Conservation (phyloP, 2,329 filamentous ascomycete genomes). For the Capronia coronata region DNA sequence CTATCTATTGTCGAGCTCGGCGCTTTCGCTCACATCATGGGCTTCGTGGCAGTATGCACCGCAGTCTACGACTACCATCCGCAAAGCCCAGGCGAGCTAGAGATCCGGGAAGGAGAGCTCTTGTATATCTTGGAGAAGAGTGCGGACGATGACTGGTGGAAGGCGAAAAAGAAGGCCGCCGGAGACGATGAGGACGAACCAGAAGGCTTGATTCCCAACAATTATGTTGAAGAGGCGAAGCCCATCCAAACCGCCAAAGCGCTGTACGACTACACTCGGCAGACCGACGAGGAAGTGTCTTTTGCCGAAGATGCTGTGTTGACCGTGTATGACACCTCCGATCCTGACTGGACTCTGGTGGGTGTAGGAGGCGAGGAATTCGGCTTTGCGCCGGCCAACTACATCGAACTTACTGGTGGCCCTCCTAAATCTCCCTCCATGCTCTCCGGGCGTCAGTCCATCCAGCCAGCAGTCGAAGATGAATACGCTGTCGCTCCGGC, state of each 20-base stretch:
- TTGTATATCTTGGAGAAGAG: constrained; percentile 84
- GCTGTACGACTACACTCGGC: constrained; percentile 95
- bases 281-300: constrained; percentile 95
- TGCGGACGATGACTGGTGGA: constrained; percentile 83
- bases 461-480: constrained; percentile 27
- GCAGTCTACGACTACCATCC: constrained; percentile 90
- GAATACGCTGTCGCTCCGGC: constrained; percentile 25
- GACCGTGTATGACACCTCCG: constrained; percentile 79
- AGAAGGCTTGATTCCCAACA: constrained; percentile 81
- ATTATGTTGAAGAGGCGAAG: constrained; percentile 81
- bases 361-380: constrained; percentile 76
- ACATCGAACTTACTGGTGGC: constrained; percentile 66
- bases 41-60: constrained; percentile 83
- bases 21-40: constrained; percentile 52
- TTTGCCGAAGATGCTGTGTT: constrained; percentile 83
- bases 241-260: constrained; percentile 69
- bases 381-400: constrained; percentile 93
- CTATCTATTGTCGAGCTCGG: neutral
- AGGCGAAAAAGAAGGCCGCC: constrained; percentile 81
- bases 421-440: constrained; percentile 45
- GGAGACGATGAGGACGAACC: constrained; percentile 85
- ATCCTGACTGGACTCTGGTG: constrained; percentile 94
- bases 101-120: constrained; percentile 77
- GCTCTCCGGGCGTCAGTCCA: constrained; percentile 26
- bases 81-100: constrained; percentile 77